Conservation (phyloP, 345 rosid genomes). For the Nasturtium officinale region DNA sequence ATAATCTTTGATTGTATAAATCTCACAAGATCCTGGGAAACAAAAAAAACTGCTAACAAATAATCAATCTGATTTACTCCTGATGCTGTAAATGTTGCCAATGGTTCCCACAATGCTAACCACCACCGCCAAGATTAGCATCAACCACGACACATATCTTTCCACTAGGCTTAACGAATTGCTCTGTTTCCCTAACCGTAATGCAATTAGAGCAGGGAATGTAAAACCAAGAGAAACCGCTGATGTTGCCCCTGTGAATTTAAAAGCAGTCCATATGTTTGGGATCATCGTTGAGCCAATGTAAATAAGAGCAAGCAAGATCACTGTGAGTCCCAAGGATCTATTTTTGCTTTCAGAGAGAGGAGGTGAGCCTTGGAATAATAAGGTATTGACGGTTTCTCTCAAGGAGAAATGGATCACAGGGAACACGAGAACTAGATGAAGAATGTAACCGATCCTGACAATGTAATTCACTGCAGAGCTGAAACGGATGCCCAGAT, state of each 20-base stretch:
- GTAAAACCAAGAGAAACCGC: conserved; percentile 94
- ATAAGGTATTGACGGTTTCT: conserved; percentile 72
- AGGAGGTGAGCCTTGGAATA: conserved; percentile 75
- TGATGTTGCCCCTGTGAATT: conserved; percentile 97
- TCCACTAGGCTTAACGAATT: conserved; percentile 55
- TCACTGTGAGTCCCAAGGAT: conserved; percentile 64
- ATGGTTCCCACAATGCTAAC: conserved; percentile 75
- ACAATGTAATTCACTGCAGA: conserved; percentile 81
- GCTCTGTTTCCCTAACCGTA: conserved; percentile 59
- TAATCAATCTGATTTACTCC: conserved; percentile 48
- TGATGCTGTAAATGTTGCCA: conserved; percentile 74
- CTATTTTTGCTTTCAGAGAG: conserved; percentile 78
- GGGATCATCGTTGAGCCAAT: conserved; percentile 92
- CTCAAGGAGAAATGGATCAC: conserved; percentile 93
- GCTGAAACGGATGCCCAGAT: conserved; percentile 82
- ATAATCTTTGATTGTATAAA: conserved; percentile 36
- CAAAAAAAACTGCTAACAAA: not conserved
- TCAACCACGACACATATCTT: conserved; percentile 60
- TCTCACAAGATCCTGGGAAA: conserved; percentile 32
- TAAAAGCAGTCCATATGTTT: conserved; percentile 95
- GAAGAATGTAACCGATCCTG: conserved; percentile 85
- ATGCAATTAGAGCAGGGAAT: conserved; percentile 83
- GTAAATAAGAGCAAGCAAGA: conserved; percentile 63
- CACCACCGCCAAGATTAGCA: conserved; percentile 68
- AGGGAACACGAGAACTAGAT: conserved; percentile 93